Percentiles rank a stretch among this genome's conserved stretches.
Conservation (phyloP, 148 eudicot genomes). For the Polygonum maritimum region DNA sequence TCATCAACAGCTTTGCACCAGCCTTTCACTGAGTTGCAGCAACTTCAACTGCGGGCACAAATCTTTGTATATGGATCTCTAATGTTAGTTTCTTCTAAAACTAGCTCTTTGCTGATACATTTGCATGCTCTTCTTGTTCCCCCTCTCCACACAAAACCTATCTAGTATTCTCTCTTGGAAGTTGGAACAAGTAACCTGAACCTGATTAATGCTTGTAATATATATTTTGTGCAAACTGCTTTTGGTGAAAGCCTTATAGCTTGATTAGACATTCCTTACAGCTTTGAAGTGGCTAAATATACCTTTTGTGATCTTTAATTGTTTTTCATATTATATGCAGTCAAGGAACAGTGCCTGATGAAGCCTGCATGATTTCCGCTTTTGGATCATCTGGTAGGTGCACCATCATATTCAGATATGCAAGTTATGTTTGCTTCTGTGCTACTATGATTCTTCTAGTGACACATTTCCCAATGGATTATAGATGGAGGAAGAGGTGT, state of each 20-base stretch:
- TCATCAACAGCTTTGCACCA: constrained; percentile 43
- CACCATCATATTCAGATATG: constrained; percentile 6
- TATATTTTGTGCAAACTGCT: neutral
- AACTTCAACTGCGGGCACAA: constrained; percentile 96
- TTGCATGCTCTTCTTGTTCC: neutral
- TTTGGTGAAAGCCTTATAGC: neutral
- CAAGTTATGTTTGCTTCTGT: neutral
- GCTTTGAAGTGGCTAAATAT: neutral
- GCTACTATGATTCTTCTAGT: constrained; percentile 5
- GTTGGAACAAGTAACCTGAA: neutral
- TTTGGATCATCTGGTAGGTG: constrained; percentile 73
- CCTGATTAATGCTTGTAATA: neutral
- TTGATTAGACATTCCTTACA: neutral
- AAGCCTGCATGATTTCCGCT: constrained; percentile 88
- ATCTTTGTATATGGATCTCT: constrained; percentile 97
- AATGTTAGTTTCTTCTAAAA: constrained; percentile 47
- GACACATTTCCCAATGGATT: constrained; percentile 10
- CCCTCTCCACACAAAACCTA: constrained; percentile 13
- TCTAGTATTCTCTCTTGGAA: neutral
- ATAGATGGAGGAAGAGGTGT: constrained; percentile 59
- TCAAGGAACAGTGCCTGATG: constrained; percentile 91
- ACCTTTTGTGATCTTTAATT: neutral
- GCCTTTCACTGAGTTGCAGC: constrained; percentile 81
- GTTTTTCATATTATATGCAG: constrained; percentile 32
- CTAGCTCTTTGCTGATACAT: neutral